Conservation (phyloP, 305 asterid species). For the Fraxinus ornus region DNA sequence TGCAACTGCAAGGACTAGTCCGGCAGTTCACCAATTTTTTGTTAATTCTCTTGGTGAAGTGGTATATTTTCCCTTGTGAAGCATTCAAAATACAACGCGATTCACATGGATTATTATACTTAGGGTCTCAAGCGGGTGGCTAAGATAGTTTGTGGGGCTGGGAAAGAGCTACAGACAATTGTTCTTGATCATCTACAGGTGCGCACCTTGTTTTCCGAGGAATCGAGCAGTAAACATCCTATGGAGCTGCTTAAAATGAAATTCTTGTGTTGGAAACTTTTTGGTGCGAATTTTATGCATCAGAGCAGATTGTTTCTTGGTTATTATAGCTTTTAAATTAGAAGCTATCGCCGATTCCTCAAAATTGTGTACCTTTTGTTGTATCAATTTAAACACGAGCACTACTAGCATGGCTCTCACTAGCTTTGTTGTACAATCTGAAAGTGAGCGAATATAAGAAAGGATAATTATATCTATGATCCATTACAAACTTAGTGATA, state of each 20-base stretch:
- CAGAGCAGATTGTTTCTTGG: not conserved
- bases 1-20: conserved; percentile 73
- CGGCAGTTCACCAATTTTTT: conserved; percentile 88
- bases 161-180: conserved; percentile 80
- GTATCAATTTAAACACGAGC: not conserved
- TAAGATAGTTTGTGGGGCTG: conserved; percentile 75
- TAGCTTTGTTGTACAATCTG: not conserved
- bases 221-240: not conserved
- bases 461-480: not conserved
- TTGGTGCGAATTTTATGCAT: conserved; percentile 9
- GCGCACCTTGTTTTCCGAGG: conserved; percentile 14
- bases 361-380: not conserved
- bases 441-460: not conserved
- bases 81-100: conserved; percentile 11
- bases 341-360: not conserved
- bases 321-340: not conserved
- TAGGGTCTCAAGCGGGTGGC: conserved; percentile 88
- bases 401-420: not conserved
- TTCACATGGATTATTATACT: conserved; percentile 25
- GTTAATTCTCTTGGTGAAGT: conserved; percentile 95
- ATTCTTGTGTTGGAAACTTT: not conserved
- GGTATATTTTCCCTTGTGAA: conserved; percentile 42
- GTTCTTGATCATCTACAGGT: conserved; percentile 90
- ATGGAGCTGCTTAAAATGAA: conserved; percentile 7
- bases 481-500: not conserved